Percentiles rank a stretch among this genome's conserved stretches.
phyloP scores from a whole-genome alignment of 2,329 filamentous ascomycete species.

The Penicillium sp. region DNA sequence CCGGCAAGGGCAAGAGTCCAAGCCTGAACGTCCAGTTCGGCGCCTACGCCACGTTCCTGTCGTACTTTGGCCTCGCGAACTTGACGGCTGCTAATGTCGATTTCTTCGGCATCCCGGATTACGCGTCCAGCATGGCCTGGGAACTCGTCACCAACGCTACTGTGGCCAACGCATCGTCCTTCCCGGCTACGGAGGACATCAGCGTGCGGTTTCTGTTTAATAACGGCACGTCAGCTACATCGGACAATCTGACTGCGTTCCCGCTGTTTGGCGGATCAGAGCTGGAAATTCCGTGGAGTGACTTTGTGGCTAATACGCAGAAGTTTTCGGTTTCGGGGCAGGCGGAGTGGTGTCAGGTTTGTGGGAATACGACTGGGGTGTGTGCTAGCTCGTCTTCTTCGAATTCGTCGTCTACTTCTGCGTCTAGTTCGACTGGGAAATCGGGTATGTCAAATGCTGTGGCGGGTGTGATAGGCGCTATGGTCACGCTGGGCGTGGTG shows the following conservation, averaged over 20 bases:
- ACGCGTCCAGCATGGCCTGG: slow-evolving; percentile 76
- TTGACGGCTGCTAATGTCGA: slow-evolving; percentile 50
- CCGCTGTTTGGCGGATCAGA: slow-evolving; percentile 58
- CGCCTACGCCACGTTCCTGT: slow-evolving; percentile 58
- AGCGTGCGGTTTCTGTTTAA: slow-evolving; percentile 60
- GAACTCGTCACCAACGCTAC: slow-evolving; percentile 58
- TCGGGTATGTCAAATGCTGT: slow-evolving; percentile 63
- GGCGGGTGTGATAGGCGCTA: slow-evolving; percentile 75
- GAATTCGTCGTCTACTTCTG: slow-evolving; percentile 15
- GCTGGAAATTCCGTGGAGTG: slow-evolving; percentile 60
- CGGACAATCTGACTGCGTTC: slow-evolving; percentile 49
- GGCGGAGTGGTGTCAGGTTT: slow-evolving; percentile 67
- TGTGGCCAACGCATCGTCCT: slow-evolving; percentile 25
- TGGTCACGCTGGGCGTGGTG: slow-evolving; percentile 64
- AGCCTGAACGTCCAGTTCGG: slow-evolving; percentile 56
- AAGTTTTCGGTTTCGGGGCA: slow-evolving; percentile 65
- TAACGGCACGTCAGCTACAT: slow-evolving; percentile 54
- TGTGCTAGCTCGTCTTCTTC: slow-evolving; percentile 50
- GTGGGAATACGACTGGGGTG: slow-evolving; percentile 66
- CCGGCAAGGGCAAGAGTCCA: slow-evolving; percentile 28
- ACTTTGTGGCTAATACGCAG: slow-evolving; percentile 61
- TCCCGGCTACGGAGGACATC: slow-evolving; percentile 46
- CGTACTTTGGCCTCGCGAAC: slow-evolving; percentile 58
- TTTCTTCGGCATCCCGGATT: slow-evolving; percentile 78
- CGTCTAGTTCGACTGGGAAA: slow-evolving; percentile 19